phyloP scores from a whole-genome alignment of 2,329 filamentous ascomycete species.

The Penicillium psychrosexuale region DNA sequence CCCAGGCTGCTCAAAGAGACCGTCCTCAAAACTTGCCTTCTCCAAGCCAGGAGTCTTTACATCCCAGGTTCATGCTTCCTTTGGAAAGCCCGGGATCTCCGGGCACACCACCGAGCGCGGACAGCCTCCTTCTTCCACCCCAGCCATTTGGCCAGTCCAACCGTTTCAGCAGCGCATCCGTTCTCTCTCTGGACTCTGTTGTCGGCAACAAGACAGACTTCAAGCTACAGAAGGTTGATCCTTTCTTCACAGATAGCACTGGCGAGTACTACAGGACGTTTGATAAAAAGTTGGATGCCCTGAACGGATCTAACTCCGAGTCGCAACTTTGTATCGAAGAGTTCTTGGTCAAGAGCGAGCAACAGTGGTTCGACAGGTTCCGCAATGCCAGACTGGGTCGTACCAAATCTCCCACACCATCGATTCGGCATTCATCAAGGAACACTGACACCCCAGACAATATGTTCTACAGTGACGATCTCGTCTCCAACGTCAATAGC shows the following conservation, averaged over 20 bases:
- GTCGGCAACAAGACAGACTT: slow-evolving; percentile 61
- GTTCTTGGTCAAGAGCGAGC: slow-evolving; percentile 64
- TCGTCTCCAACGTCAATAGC: slow-evolving; percentile 28
- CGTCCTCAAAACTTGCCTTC: slow-evolving; percentile 5
- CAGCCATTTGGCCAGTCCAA: slow-evolving; percentile 30
- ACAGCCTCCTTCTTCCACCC: slow-evolving; percentile 31
- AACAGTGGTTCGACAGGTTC: slow-evolving; percentile 62
- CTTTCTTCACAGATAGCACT: slow-evolving; percentile 63
- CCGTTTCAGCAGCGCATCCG: slow-evolving; percentile 43
- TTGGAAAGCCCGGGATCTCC: slow-evolving; percentile 26
- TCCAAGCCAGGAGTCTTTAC: slow-evolving; percentile 24
- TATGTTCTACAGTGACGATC: slow-evolving; percentile 41
- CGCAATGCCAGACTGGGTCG: slow-evolving; percentile 58
- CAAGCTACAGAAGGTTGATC: slow-evolving; percentile 63
- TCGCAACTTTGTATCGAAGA: slow-evolving; percentile 62
- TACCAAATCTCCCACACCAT: slow-evolving; percentile 41
- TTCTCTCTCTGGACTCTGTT: slow-evolving; percentile 56
- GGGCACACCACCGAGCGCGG: slow-evolving; percentile 27
- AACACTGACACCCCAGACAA: slow-evolving; percentile 37
- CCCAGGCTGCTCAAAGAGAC: slow-evolving; percentile 22
- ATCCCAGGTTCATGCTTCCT: slow-evolving; percentile 18
- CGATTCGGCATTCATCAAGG: slow-evolving; percentile 31
- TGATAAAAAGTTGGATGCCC: slow-evolving; percentile 53
- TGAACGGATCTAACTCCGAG: slow-evolving; percentile 58
- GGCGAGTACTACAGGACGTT: slow-evolving; percentile 61